Evolutionary conservation across 495 filamentous ascomycete genomes (phyloP).

Genomic region (Pyronema omphalodes): DNA sequence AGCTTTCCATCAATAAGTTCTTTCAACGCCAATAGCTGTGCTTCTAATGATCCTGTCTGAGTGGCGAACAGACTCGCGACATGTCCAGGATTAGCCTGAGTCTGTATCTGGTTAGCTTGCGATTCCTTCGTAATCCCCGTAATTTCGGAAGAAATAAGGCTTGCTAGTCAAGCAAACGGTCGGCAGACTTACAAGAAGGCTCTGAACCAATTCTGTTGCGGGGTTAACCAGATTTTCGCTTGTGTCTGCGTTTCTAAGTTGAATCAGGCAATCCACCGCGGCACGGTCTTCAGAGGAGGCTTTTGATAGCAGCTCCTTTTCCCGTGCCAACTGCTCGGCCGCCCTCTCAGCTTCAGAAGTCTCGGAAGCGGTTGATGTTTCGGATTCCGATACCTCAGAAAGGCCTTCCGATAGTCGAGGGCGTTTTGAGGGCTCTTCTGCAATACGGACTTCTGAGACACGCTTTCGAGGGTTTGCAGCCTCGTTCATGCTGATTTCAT

Average conservation of each 20-base stretch:
- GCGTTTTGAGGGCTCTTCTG: not conserved
- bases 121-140: not conserved
- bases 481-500: constrained; percentile 1
- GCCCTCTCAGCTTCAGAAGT: not conserved
- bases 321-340: not conserved
- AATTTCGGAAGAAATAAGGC: not conserved
- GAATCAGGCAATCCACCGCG: not conserved
- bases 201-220: not conserved
- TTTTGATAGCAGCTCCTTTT: not conserved
- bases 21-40: not conserved
- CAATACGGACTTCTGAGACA: not conserved
- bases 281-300: not conserved
- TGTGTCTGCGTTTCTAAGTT: not conserved
- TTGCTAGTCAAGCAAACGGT: not conserved
- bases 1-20: not conserved
- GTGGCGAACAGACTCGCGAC: not conserved
- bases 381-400: not conserved
- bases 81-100: not conserved
- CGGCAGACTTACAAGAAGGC: not conserved
- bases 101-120: not conserved
- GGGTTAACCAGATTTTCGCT: not conserved
- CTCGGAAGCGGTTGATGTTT: not conserved
- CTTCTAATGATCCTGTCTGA: not conserved
- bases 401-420: not conserved
- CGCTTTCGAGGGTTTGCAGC: not conserved